These are phyloP conservation scores for Ceratobasidium sp. DNA, from an alignment of 1,284 basidiomycete species.

Conservation along the genomic window DNA sequence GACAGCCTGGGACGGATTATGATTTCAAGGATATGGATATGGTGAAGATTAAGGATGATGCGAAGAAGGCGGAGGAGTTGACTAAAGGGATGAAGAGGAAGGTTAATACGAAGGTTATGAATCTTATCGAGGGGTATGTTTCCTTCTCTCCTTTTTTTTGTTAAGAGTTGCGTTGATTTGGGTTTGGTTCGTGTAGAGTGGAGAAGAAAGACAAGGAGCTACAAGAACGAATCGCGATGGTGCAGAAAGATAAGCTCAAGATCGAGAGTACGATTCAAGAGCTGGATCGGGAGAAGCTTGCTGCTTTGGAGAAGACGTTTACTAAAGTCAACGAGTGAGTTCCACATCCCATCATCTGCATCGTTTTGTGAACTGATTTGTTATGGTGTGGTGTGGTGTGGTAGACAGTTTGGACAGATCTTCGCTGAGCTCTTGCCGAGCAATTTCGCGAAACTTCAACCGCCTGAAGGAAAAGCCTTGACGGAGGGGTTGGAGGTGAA, in stretches of 20 bases:
- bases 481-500: slow-evolving; percentile 98
- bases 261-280: slow-evolving; percentile 96
- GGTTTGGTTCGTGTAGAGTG: slow-evolving; percentile 68
- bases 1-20: slow-evolving; percentile 84
- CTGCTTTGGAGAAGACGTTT: slow-evolving; percentile 95
- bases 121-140: slow-evolving; percentile 92
- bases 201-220: slow-evolving; percentile 94
- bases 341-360: too few species aligned
- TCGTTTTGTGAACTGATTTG: too few species aligned
- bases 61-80: slow-evolving; percentile 82
- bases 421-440: slow-evolving; percentile 97
- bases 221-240: slow-evolving; percentile 90
- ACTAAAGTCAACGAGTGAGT: slow-evolving; percentile 91
- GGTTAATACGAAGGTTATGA: slow-evolving; percentile 95
- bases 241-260: slow-evolving; percentile 95
- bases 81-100: slow-evolving; percentile 95
- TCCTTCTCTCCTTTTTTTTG: neutral
- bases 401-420: slow-evolving; percentile 96
- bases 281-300: slow-evolving; percentile 94
- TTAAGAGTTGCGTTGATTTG: neutral
- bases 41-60: slow-evolving; percentile 72
- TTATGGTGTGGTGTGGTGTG: too few species aligned
- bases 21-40: slow-evolving; percentile 86
- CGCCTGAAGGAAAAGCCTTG: slow-evolving; percentile 93
- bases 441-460: slow-evolving; percentile 96